These are phyloP conservation scores for Blastobotrys capitulatus DNA, from an alignment of 1,139 yeast genomes.

Conservation along the genomic window DNA sequence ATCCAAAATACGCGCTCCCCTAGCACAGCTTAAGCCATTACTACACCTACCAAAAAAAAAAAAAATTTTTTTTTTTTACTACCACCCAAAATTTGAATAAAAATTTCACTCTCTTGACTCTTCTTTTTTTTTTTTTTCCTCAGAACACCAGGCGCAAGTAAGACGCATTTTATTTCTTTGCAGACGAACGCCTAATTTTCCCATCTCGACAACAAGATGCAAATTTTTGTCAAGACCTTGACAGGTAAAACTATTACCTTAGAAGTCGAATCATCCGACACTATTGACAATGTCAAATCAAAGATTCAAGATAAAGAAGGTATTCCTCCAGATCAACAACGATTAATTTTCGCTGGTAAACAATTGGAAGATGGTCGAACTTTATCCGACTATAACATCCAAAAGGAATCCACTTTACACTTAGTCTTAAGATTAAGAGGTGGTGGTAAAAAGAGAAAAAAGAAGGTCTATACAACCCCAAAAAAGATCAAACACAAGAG, in stretches of 20 bases:
- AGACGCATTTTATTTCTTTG: conserved; percentile 27
- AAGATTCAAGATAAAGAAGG: conserved; percentile 99
- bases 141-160: conserved; percentile 17
- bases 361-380: conserved; percentile 99
- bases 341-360: conserved; percentile 99
- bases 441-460: conserved; percentile 99
- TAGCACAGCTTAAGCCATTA: too few relatives aligned
- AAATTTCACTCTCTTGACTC: background rate
- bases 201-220: conserved; percentile 47
- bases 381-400: conserved; percentile 98
- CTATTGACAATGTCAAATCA: conserved; percentile 98
- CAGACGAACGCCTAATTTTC: conserved; percentile 27
- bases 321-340: conserved; percentile 99
- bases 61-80: background rate
- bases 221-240: conserved; percentile 97
- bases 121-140: background rate
- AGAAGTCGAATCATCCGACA: conserved; percentile 98
- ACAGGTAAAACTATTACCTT: conserved; percentile 99
- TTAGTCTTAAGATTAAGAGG: conserved; percentile 98
- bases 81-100: background rate
- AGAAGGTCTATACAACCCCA: conserved; percentile 99
- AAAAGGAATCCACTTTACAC: conserved; percentile 98
- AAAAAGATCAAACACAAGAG: conserved; percentile 99
- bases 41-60: background rate
- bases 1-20: too few relatives aligned